Evolutionary conservation across 441 rosid species (phyloP), one percentile per base, ranked within the genome.

Genomic region (Adansonia grandidieri): DNA sequence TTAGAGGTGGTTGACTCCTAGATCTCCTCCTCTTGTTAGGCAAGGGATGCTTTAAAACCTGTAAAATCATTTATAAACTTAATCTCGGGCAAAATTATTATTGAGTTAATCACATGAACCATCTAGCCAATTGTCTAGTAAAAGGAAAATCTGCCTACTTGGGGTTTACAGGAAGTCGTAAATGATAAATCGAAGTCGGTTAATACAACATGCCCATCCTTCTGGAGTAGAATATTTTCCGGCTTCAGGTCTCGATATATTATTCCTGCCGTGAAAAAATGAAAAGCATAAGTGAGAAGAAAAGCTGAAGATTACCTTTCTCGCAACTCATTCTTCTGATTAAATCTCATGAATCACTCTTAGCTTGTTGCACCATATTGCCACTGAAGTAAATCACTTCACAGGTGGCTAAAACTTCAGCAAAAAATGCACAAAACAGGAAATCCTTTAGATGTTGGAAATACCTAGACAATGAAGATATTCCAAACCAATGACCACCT

Each of bases 381-480:
- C 63, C 72, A 56, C 20, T 24, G 42, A 60, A 22, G 22, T 8
- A 9, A 14, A 20, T 32, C 37, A 32, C 37, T 32, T 60, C 64
- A 20, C 19, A 20, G 64, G 32, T 8, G 13, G 6, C 14, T 60
- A 60, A 60, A 60, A 20, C 64, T 32, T 32, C 9, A 9, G 37
- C 32, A 32, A 32, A 19, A 9, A 60, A 32, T 20, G 14, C 28
- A 6, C 37, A 60, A 20, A 60, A 20, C 32, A 20, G 64, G 64
- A 22, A 60, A 60, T 20, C 6, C 37, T 5, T 60, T 20, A 3
- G 24, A 19, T 57, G 19, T 7, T 7, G 62, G 28, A 57, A 17
- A 54, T 89, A 96, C 99, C 99, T 87, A 94, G 88, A 87, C 98
- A 96, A 71, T 96, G 99, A 83, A 94, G 98, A 85, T 96, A 96